phyloP scores from a whole-genome alignment of 2,329 filamentous ascomycete species.

The Tolypocladium nubicola region DNA sequence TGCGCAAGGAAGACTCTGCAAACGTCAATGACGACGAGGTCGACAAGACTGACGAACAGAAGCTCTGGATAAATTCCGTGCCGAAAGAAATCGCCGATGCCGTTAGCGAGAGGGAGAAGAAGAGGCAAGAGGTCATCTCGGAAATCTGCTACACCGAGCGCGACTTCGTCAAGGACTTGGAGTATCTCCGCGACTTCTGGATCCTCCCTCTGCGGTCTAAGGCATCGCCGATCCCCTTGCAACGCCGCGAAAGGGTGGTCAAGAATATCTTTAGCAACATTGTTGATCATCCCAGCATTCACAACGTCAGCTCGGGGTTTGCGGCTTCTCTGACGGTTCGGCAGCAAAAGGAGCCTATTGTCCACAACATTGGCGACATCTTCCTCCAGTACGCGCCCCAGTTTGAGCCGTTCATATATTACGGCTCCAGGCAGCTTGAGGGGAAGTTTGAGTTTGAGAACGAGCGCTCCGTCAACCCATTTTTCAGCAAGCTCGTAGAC shows the following conservation, averaged over 20 bases:
- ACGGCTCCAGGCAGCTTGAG: conserved; percentile 90
- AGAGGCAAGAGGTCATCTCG: conserved; percentile 94
- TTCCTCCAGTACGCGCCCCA: conserved; percentile 86
- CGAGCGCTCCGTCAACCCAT: conserved; percentile 76
- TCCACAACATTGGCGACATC: conserved; percentile 83
- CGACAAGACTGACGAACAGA: conserved; percentile 87
- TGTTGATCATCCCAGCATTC: conserved; percentile 70
- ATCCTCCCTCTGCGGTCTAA: conserved; percentile 80
- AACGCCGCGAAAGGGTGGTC: conserved; percentile 81
- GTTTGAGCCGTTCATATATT: conserved; percentile 93
- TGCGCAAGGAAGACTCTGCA: conserved; percentile 54
- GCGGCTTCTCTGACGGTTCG: conserved; percentile 80
- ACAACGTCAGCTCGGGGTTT: conserved; percentile 80
- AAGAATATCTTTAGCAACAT: conserved; percentile 94
- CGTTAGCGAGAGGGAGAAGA: conserved; percentile 86
- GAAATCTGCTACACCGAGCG: conserved; percentile 98
- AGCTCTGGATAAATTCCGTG: conserved; percentile 98
- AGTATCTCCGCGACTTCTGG: conserved; percentile 98
- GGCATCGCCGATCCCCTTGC: conserved; percentile 78
- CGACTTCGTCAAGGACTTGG: conserved; percentile 97
- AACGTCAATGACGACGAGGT: conserved; percentile 65
- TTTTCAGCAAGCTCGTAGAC: conserved; percentile 86
- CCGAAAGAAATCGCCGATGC: conserved; percentile 89
- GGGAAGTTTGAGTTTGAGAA: conserved; percentile 98
- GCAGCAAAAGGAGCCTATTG: conserved; percentile 84